Evolutionary conservation across 768 basidiomycete species (phyloP).

Genomic region (Pisolithus microcarpus): DNA sequence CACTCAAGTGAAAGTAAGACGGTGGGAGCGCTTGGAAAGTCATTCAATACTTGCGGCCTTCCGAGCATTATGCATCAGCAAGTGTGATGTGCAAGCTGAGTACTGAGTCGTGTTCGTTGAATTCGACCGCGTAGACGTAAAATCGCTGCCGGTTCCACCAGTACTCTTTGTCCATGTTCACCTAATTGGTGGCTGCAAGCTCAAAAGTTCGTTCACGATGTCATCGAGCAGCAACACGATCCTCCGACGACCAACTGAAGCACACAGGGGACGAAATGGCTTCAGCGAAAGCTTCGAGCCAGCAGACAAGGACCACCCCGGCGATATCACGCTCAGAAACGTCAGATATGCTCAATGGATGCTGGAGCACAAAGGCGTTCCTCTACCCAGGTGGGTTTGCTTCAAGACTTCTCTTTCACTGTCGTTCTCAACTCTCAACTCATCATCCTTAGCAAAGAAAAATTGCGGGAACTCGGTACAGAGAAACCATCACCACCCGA

Average conservation of each 20-base stretch:
- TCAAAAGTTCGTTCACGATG: background rate
- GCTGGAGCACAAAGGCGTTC: conserved; percentile 32
- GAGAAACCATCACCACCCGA: conserved; percentile 11
- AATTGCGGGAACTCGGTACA: conserved; percentile 16
- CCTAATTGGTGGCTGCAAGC: background rate
- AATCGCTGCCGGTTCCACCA: no score
- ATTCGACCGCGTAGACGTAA: no score
- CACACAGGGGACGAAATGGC: conserved; percentile 13
- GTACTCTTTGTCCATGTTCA: background rate
- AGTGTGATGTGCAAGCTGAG: no score
- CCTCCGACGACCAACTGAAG: conserved; percentile 10
- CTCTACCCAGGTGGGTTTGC: conserved; percentile 34
- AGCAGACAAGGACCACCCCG: conserved; percentile 12
- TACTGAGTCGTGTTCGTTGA: no score
- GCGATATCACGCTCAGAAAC: conserved; percentile 22
- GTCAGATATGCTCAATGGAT: conserved; percentile 34
- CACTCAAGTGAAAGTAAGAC: no score
- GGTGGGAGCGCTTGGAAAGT: no score
- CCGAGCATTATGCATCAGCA: no score
- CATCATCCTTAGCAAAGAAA: conserved; percentile 10
- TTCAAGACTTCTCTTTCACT: background rate
- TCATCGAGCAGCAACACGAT: background rate
- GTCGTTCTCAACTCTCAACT: no score
- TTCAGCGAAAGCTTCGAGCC: conserved; percentile 14
- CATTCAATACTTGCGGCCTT: no score